Evolutionary conservation across 1,284 basidiomycete species (phyloP).

Genomic region (Rhodotorula sp.): DNA sequence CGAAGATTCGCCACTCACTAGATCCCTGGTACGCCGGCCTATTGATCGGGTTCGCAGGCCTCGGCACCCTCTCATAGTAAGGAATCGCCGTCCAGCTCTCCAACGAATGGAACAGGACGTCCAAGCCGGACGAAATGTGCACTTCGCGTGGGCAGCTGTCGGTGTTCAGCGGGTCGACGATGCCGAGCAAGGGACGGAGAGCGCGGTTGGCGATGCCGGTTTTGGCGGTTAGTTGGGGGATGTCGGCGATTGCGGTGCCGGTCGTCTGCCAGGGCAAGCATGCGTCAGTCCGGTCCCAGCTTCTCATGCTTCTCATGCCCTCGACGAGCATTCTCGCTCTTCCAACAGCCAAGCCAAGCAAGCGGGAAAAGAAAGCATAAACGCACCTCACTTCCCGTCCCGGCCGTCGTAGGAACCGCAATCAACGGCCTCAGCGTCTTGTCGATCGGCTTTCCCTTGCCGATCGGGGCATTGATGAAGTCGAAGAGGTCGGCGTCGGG

Average conservation of each 20-base stretch:
- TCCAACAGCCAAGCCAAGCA: not conserved
- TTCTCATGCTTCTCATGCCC: not conserved
- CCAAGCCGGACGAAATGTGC: conserved; percentile 86
- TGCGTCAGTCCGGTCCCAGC: not conserved
- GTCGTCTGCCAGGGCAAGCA: conserved; percentile 64
- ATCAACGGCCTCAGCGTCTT: conserved; percentile 78
- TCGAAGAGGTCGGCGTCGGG: conserved; percentile 82
- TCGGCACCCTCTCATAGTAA: conserved; percentile 78
- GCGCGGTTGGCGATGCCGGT: conserved; percentile 88
- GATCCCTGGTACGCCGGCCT: conserved; percentile 91
- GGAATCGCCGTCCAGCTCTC: conserved; percentile 87
- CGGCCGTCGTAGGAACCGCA: conserved; percentile 92
- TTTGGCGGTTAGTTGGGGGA: conserved; percentile 83
- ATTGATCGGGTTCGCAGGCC: conserved; percentile 83
- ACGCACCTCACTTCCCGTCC: conserved; percentile 73
- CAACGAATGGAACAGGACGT: conserved; percentile 58
- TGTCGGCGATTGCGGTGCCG: conserved; percentile 94
- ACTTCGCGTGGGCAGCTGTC: conserved; percentile 79
- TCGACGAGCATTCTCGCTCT: not conserved
- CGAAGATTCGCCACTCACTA: conserved; percentile 44
- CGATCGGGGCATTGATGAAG: conserved; percentile 94
- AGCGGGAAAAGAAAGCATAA: not conserved
- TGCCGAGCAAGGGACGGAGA: conserved; percentile 83
- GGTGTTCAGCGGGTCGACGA: conserved; percentile 80
- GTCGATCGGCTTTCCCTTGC: conserved; percentile 71